Evolutionary conservation across 805 yeast species (phyloP), one percentile per base, ranked within the genome.

Genomic region (Pichia californica): DNA sequence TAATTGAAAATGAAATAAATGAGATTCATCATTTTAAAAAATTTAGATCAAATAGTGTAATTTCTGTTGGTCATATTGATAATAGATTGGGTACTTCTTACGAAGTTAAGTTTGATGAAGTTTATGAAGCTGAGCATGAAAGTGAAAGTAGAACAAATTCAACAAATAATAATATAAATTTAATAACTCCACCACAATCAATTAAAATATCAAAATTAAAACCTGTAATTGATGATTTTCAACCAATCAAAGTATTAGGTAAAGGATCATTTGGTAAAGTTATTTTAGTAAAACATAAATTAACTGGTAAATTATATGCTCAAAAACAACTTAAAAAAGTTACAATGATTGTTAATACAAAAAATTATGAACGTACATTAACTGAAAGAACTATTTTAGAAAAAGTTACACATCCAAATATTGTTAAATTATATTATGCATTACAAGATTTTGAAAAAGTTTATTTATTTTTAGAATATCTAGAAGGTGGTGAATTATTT

Each of bases 241-340:
- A 74, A 52, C 83, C 85, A 2, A 62, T 88, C 7, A 82, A 77
- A 51, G 93, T 87, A 0, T 67, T 88, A 6, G 96, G 96, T 0
- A 75, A 80, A 40, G 96, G 96, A 3, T 88, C 95, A 2, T 88
- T 84, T 52, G 96, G 96, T 4, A 87, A 85, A 57, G 96, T 88
- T 3, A 64, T 85, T 8, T 64, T 88, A 19, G 96, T 88, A 1
- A 76, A 78, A 39, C 88, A 88, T 56, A 68, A 61, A 41, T 49
- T 64, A 19, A 75, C 85, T 0, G 81, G 81, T 0, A 74, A 74
- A 51, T 62, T 88, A 10, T 88, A 76, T 63, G 96, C 96, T 0
- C 93, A 86, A 69, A 88, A 88, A 57, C 95, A 88, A 53, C 66
- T 88, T 49, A 78, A 79, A 52, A 88, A 88, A 60, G 95, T 95